phyloP scores from a whole-genome alignment of 257 asterid genomes.

The Capsicum rhomboideum region DNA sequence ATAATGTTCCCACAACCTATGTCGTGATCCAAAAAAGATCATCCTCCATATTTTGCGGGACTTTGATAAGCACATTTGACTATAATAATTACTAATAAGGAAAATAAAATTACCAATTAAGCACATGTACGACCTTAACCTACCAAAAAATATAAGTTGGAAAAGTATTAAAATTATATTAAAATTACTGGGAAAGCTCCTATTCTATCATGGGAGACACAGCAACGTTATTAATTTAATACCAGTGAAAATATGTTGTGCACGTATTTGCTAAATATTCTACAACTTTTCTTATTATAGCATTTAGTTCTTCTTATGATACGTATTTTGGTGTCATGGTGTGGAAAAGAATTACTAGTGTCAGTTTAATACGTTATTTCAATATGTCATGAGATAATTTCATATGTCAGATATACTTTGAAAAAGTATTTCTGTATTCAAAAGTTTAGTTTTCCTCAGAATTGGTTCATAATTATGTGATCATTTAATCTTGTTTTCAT shows the following conservation, averaged over 20 bases:
- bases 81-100: not conserved
- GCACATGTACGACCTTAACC: constrained; percentile 1
- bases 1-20: not conserved
- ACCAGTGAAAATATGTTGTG: not conserved
- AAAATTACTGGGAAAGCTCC: not conserved
- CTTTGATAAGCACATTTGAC: not conserved
- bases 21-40: not conserved
- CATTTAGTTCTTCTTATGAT: not conserved
- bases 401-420: not conserved
- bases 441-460: not conserved
- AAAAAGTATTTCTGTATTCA: not conserved
- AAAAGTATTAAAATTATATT: not conserved
- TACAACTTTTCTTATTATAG: not conserved
- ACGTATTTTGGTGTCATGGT: not conserved
- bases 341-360: not conserved
- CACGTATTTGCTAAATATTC: not conserved
- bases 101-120: not conserved
- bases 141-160: not conserved
- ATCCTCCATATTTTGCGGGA: constrained; percentile 19
- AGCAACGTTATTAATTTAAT: not conserved
- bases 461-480: no score
- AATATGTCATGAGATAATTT: not conserved
- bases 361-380: not conserved
- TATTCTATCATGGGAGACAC: not conserved
- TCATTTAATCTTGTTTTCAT: no score